phyloP scores from a whole-genome alignment of 2,329 filamentous ascomycete species.

The Thermothelomyces thermophilus region DNA sequence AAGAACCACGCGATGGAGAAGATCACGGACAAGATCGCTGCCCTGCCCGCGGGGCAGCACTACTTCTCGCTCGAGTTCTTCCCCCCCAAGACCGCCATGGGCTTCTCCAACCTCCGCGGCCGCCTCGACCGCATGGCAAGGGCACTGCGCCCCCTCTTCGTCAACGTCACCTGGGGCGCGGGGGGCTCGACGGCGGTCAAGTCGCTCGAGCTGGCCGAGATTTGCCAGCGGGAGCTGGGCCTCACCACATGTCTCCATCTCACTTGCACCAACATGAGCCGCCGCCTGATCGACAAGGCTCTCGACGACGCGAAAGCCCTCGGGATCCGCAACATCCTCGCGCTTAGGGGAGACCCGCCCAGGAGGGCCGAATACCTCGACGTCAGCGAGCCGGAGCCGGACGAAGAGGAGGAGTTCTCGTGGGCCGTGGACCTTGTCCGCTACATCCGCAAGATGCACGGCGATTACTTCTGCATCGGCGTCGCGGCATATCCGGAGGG shows the following conservation, averaged over 20 bases:
- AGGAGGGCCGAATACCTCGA: slow-evolving; percentile 80
- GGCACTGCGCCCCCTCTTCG: slow-evolving; percentile 83
- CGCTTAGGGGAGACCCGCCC: slow-evolving; percentile 84
- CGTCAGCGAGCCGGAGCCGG: slow-evolving; percentile 51
- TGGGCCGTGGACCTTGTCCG: slow-evolving; percentile 85
- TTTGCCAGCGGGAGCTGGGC: slow-evolving; percentile 86
- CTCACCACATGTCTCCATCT: slow-evolving; percentile 93
- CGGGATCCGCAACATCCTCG: slow-evolving; percentile 89
- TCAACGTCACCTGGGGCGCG: slow-evolving; percentile 97
- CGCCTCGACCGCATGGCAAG: slow-evolving; percentile 93
- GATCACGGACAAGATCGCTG: slow-evolving; percentile 92
- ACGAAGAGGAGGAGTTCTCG: slow-evolving; percentile 72
- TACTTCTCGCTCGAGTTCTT: slow-evolving; percentile 99
- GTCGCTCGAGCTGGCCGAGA: slow-evolving; percentile 87
- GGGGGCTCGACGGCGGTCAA: slow-evolving; percentile 87
- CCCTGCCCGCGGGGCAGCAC: slow-evolving; percentile 69
- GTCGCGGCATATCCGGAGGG: slow-evolving; percentile 94
- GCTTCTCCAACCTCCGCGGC: slow-evolving; percentile 86
- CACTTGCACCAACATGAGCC: slow-evolving; percentile 97
- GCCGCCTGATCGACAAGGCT: slow-evolving; percentile 75
- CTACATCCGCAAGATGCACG: slow-evolving; percentile 80
- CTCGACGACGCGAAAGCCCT: slow-evolving; percentile 84
- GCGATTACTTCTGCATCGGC: slow-evolving; percentile 93
- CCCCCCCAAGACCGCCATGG: slow-evolving; percentile 94
- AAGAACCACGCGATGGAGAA: slow-evolving; percentile 57